Percentiles rank a stretch among this genome's conserved stretches.
Evolutionary conservation across 2,329 filamentous ascomycete genomes (phyloP).

Genomic region (Apiospora marii): DNA sequence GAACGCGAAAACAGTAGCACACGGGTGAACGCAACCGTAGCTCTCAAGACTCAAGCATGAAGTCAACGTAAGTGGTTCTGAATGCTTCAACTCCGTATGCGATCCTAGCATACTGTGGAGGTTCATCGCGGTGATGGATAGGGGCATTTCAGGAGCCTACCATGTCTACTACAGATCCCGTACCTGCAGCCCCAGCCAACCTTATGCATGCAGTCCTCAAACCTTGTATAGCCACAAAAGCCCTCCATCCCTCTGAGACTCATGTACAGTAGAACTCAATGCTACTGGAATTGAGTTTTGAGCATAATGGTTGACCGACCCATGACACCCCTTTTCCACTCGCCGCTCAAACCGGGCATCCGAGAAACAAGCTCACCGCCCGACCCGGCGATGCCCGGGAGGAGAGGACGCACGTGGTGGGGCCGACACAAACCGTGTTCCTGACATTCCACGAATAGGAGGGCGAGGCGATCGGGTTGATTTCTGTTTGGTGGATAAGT

Average conservation of each 20-base stretch:
- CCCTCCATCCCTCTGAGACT: not conserved
- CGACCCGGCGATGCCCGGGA: not conserved
- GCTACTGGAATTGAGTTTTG: not conserved
- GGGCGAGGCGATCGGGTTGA: not conserved
- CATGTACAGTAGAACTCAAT: not conserved
- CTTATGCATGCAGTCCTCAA: not conserved
- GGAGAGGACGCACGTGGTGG: not conserved
- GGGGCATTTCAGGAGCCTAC: not conserved
- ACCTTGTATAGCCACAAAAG: not conserved
- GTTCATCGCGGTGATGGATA: not conserved
- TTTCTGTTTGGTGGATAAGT: not conserved
- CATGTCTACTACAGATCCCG: not conserved
- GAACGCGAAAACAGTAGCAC: not conserved
- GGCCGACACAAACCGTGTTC: not conserved
- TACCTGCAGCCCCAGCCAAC: not conserved
- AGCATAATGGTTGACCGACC: too few species aligned
- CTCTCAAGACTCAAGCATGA: not conserved
- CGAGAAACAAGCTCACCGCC: not conserved
- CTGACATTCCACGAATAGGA: constrained; percentile 1
- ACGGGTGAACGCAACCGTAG: not conserved
- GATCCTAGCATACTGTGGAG: not conserved
- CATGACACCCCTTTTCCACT: not conserved
- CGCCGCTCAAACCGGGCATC: not conserved
- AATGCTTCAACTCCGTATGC: not conserved
- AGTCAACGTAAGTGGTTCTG: not conserved